Conservation (phyloP, 495 filamentous ascomycete genomes). For the Tuber borchii region DNA sequence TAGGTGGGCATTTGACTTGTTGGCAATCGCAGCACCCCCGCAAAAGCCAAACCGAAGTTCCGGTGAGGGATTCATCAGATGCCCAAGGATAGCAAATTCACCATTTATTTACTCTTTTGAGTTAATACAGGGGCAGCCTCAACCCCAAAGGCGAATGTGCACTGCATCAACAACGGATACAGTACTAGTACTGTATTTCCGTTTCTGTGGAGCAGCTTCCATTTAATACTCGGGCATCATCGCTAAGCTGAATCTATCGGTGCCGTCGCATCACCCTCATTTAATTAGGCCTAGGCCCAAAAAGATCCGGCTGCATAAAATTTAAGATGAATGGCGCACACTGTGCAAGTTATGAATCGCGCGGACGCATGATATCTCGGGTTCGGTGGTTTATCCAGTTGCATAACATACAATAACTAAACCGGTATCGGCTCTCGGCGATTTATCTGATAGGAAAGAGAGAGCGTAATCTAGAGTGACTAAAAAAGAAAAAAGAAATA, state of each 20-base stretch:
- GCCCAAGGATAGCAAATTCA: too few species aligned
- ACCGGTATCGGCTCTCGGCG: not conserved
- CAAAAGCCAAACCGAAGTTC: too few species aligned
- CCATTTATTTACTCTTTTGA: too few species aligned
- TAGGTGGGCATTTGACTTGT: not conserved
- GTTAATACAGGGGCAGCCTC: too few species aligned
- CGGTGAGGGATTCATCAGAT: too few species aligned
- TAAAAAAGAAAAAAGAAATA: not conserved
- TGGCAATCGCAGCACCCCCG: too few species aligned
- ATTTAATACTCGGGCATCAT: not conserved
- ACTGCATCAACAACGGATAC: too few species aligned
- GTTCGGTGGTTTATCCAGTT: too few species aligned
- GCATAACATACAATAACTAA: not conserved
- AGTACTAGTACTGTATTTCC: not conserved
- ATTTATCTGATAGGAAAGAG: not conserved
- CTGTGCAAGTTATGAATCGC: not conserved
- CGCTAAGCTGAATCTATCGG: not conserved
- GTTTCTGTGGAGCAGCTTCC: not conserved
- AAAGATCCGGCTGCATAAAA: not conserved
- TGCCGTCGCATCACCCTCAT: not conserved
- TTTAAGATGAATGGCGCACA: not conserved
- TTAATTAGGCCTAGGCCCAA: not conserved
- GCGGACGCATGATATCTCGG: not conserved
- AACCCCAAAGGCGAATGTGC: too few species aligned
- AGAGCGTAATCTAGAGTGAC: not conserved